Evolutionary conservation across 495 filamentous ascomycete genomes (phyloP), one percentile per base, ranked within the genome.

Genomic region (Geoglossum glabrum): DNA sequence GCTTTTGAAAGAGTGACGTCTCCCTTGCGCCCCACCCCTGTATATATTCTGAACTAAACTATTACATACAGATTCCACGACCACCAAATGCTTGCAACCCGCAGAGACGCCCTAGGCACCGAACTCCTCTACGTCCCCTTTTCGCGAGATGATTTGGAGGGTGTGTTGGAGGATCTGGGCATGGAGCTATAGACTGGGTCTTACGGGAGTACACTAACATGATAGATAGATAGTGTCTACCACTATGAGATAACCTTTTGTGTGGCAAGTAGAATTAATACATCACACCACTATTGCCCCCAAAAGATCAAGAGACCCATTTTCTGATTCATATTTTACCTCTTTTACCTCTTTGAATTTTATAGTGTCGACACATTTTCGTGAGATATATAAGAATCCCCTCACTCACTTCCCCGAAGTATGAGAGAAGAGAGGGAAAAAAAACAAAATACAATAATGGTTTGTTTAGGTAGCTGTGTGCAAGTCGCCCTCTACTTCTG

Each of bases 11-110:
- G 92, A 98, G 78, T 87, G n/a, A 70, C 52, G 83, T 70, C 28
- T 8, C 52, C 33, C n/a, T n/a, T n/a, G n/a, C 27, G n/a, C 40
- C 28, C 25, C 33, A 11, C 4, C 10, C 52, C 23, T 55, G 10
- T 27, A 10, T 26, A 8, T 55, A n/a, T 31, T 30, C 26, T 13
- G 57, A 57, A 43, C 69, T 72, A 57, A 74, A 62, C 28, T 5
- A 55, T n/a, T 36, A 26, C 5, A 40, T n/a, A 21, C 62, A 83
- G 80, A 68, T 94, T 98, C 68, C 86, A 94, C 65, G 92, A 98
- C 63, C 92, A 98, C 70, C 87, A 95, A 64, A 97, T 97, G 83
- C 80, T 98, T 59, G 84, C 84, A 23, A 87, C 82, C 56, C 79
- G 83, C 60, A 90, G 88, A 70, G 90, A 97, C 72, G 77, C 76